phyloP scores from a whole-genome alignment of 2,329 filamentous ascomycete species.

The Macrophomina pseudophaseolina region DNA sequence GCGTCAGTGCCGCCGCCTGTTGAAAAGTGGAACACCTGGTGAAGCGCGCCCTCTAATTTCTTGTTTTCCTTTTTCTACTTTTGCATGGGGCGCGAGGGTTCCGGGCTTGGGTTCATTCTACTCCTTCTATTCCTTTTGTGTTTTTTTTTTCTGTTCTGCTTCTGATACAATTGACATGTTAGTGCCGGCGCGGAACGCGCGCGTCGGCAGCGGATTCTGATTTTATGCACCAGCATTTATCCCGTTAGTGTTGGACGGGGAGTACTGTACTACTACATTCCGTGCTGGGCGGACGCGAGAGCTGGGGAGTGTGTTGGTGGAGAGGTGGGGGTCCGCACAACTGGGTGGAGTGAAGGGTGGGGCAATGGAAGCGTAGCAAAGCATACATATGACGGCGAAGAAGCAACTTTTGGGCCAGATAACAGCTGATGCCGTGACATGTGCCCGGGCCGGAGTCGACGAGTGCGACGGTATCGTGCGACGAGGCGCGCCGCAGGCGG shows the following conservation, averaged over 20 bases:
- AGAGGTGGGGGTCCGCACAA: constrained; percentile 14
- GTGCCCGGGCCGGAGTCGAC: not conserved
- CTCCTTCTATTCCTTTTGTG: constrained; percentile 35
- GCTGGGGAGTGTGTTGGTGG: constrained; percentile 23
- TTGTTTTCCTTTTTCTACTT: constrained; percentile 6
- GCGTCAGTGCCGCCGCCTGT: constrained; percentile 17
- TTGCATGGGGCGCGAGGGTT: constrained; percentile 21
- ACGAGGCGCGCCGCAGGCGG: not conserved
- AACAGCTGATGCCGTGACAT: constrained; percentile 17
- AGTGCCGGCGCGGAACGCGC: constrained; percentile 26
- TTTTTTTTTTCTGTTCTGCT: constrained; percentile 32
- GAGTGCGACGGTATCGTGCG: constrained; percentile 16
- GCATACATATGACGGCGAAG: constrained; percentile 30
- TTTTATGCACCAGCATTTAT: constrained; percentile 37
- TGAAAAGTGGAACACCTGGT: constrained; percentile 14
- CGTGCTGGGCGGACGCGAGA: constrained; percentile 26
- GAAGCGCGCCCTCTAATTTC: constrained; percentile 9
- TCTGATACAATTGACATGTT: constrained; percentile 46
- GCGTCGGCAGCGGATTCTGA: constrained; percentile 36
- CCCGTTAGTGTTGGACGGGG: constrained; percentile 29
- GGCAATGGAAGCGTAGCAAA: constrained; percentile 34
- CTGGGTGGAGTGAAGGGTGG: constrained; percentile 27
- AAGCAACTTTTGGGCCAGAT: constrained; percentile 1
- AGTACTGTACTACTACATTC: constrained; percentile 30
- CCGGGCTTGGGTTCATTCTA: constrained; percentile 27